Evolutionary conservation across 805 yeast genomes (phyloP), one percentile per base, ranked within the genome.

Genomic region (Candida hungchunana): DNA sequence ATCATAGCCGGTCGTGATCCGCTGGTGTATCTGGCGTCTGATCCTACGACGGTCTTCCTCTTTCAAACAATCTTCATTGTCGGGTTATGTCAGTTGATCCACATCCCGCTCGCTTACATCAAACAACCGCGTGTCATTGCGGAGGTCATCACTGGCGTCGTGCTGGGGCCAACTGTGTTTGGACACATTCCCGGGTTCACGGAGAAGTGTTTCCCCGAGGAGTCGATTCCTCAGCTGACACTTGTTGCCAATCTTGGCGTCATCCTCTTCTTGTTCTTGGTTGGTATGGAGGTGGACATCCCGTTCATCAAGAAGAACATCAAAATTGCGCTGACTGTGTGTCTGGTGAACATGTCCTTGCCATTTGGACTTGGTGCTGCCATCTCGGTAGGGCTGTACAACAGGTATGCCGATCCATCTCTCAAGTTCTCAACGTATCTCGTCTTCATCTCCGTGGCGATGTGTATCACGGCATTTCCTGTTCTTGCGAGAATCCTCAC

Each of bases 391-490:
- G 93, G 93, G 0, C 55, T 84, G 20, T 83, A 40, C 33, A 14
- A 34, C 29, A 29, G 35, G 4, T 43, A 39, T 20, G 42, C 37
- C 2, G 62, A 53, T 5, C 58, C 48, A 22, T 57, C 60, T 6
- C 65, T 78, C 23, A 65, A 76, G 36, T 83, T 82, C 53, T 78
- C 89, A 11, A 81, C 87, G 0, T 84, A 70, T 48, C 77, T 80
- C 81, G 83, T 83, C 9, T 84, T 84, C 48, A 78, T 84, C 33
- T 89, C 90, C 3, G 87, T 82, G 10, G 90, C 95, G 3, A 70
- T 83, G 68, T 77, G 90, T 44, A 82, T 84, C 46, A 84, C 95
- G 4, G 95, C 95, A 1, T 79, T 84, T 57, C 95, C 95, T 0
- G 95, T 84, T 3, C 60, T 84, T 43, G 90, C 85, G 2, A 75